Evolutionary conservation across 495 filamentous ascomycete genomes (phyloP).

Genomic region (Aspergillus diversus): DNA sequence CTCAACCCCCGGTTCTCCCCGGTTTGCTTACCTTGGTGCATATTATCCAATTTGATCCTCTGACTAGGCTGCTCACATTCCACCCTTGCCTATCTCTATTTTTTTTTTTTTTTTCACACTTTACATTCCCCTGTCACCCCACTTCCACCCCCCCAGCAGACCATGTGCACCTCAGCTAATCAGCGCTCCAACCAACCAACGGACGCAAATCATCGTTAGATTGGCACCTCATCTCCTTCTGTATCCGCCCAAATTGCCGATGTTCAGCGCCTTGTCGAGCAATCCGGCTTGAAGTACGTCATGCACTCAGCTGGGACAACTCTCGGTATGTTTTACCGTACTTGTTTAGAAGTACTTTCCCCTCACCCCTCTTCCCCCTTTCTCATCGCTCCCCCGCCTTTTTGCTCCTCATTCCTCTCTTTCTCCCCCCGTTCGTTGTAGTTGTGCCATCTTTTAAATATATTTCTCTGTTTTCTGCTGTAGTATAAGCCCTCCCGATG

Average conservation of each 20-base stretch:
- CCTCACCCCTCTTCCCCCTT: constrained; percentile 4
- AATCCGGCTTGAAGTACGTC: constrained; percentile 74
- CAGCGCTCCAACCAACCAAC: constrained; percentile 31
- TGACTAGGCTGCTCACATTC: neutral
- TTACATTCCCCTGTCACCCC: constrained; percentile 6
- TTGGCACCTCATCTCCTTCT: constrained; percentile 80
- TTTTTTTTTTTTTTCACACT: neutral
- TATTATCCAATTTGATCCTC: neutral
- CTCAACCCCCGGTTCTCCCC: neutral
- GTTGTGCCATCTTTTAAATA: neutral
- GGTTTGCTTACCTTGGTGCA: neutral
- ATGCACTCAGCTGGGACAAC: constrained; percentile 96
- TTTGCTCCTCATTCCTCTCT: neutral
- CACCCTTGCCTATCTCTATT: neutral
- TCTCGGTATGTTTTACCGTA: constrained; percentile 63
- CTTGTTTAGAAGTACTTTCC: neutral
- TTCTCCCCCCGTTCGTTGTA: neutral
- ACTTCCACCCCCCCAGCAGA: constrained; percentile 4
- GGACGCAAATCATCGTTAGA: constrained; percentile 43
- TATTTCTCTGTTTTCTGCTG: neutral
- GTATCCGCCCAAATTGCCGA: constrained; percentile 87
- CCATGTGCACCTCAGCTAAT: constrained; percentile 17
- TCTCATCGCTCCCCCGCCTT: neutral
- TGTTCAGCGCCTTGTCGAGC: constrained; percentile 83
- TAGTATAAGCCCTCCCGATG: neutral